These are phyloP conservation scores for Eustoma russellianum DNA, from an alignment of 257 asterid genomes.

Conservation along the genomic window DNA sequence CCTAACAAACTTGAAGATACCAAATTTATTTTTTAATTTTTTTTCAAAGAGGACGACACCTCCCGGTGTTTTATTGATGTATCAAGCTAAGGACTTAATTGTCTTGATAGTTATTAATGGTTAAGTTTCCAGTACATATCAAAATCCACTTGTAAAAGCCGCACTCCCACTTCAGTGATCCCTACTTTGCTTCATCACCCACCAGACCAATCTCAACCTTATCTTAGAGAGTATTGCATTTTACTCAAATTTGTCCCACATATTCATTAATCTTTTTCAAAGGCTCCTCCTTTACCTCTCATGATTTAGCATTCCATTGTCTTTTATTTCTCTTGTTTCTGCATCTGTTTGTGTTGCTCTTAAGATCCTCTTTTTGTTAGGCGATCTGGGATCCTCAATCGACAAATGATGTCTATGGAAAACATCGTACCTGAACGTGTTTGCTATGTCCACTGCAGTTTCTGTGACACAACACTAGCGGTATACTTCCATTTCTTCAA, in stretches of 20 bases:
- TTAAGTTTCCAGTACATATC: too few relatives aligned
- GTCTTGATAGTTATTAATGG: too few relatives aligned
- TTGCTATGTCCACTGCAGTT: conserved; percentile 88
- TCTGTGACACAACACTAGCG: conserved; percentile 89
- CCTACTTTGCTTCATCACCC: conserved; percentile 19
- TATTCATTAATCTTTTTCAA: conserved; percentile 12
- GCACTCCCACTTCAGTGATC: conserved; percentile 32
- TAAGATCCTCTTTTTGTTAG: conserved; percentile 1
- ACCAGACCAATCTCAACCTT: conserved; percentile 41
- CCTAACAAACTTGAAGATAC: too few relatives aligned
- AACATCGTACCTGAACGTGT: conserved; percentile 56
- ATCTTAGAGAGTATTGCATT: conserved; percentile 22
- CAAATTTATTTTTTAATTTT: too few relatives aligned
- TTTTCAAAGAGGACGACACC: too few relatives aligned
- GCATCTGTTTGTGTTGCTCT: conserved; percentile 11
- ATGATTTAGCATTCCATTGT: conserved; percentile 15
- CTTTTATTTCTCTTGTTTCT: not conserved
- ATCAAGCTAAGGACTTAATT: too few relatives aligned
- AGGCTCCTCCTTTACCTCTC: conserved; percentile 8
- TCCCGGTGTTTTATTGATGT: too few relatives aligned
- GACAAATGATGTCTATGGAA: conserved; percentile 48
- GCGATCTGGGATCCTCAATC: conserved; percentile 14
- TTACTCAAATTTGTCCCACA: conserved; percentile 22
- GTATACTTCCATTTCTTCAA: conserved; percentile 25
- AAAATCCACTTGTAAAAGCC: conserved; percentile 28